Evolutionary conservation across 257 asterid species (phyloP).

Genomic region (Solanum chmielewskii): DNA sequence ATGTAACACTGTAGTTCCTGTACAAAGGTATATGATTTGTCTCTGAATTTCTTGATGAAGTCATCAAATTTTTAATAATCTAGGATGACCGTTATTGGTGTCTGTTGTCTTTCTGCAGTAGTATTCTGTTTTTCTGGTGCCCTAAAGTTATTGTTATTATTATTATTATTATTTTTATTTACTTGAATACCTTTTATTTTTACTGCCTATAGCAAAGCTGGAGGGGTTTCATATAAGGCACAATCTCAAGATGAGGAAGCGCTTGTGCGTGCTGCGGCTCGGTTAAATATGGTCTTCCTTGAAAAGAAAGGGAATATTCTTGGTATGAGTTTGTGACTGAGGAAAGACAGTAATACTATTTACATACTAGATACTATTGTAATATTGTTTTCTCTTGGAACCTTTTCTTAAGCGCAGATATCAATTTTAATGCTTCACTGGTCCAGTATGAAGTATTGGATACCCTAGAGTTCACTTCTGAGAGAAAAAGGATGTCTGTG

Average conservation of each 20-base stretch:
- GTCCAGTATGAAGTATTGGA: conserved; percentile 80
- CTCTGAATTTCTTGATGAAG: conserved; percentile 7
- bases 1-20: conserved; percentile 92
- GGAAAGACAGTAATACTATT: not conserved
- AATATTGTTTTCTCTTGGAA: not conserved
- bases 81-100: not conserved
- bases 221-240: conserved; percentile 72
- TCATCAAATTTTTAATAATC: not conserved
- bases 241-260: conserved; percentile 99
- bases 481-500: conserved; percentile 93
- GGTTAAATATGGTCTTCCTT: conserved; percentile 60
- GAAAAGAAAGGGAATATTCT: conserved; percentile 58
- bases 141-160: not conserved
- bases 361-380: not conserved
- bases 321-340: conserved; percentile 38
- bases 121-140: not conserved
- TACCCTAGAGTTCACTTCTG: conserved; percentile 91
- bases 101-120: not conserved
- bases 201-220: conserved; percentile 46
- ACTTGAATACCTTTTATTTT: conserved; percentile 2
- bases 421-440: conserved; percentile 56
- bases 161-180: not conserved
- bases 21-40: conserved; percentile 47
- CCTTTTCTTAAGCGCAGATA: conserved; percentile 43
- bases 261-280: conserved; percentile 93